Base-by-base conservation (phyloP, 2,329 filamentous ascomycete species). In the Ilyonectria destructans region DNA sequence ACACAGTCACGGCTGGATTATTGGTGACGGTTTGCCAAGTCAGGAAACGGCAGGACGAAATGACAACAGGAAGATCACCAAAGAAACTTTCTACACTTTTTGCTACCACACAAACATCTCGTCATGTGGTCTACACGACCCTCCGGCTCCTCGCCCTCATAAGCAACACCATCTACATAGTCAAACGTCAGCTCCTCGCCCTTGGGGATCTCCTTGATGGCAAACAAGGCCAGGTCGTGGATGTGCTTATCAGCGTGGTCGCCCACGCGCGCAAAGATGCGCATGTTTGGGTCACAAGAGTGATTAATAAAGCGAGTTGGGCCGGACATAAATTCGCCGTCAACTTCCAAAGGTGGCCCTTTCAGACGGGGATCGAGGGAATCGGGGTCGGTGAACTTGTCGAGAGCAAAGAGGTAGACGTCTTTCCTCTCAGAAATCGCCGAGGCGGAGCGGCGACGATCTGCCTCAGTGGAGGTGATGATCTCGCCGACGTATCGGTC, bases 221-320 rank as follows among this genome's bases (percentile, higher is more conserved):
- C 92, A 75, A 96, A 96, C 67, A 96, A 86, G 0, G 92, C 93
- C 55, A 96, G 82, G 68, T 95, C 92, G 77, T 96, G 94, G 7
- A 95, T 85, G 54, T 90, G 87, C 66, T 90, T 90, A 75, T 95
- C 92, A 0, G 92, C 89, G 68, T 93, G 91, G 75, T 95, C 93
- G 58, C 92, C 93, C 1, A 93, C 92, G 1, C 94, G 89, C 0
- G 92, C 93, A 80, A 95, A 96, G 68, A 95, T 93, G 15, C 92
- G 86, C 76, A 94, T 87, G 75, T 95, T 96, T 0, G 93, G 93
- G 5, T 93, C 88, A 78, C 93, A 96, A 2, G 89, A 92, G 78
- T 96, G 93, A 74, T 96, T 96, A 78, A 96, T 92, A 80, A 96
- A 96, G 3, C 93, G 88, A 0, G 92, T 93, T 0, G 93, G 92